Evolutionary conservation across 805 yeast genomes (phyloP), one percentile per base, ranked within the genome.

Genomic region (Wickerhamiella azyma): DNA sequence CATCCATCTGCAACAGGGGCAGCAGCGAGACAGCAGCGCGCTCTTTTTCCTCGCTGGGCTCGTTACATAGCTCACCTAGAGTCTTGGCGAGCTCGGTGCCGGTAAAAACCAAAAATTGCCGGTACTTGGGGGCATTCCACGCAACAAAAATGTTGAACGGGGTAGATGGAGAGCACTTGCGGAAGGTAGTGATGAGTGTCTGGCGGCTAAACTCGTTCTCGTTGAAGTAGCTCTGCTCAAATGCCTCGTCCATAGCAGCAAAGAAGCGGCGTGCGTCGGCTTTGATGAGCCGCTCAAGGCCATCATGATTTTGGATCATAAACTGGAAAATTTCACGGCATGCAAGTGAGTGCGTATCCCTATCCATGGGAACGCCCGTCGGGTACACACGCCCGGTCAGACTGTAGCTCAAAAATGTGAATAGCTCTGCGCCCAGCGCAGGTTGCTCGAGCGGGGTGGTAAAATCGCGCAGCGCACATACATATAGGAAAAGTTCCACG

Each of bases 381-480:
- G 96, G 96, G 58, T 79, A 89, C 48, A 79, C 81, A 46, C 92
- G 67, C 0, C 94, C 94, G 0, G 89, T 79, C 24, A 85, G 65
- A 9, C 78, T 64, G 55, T 76, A 81, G 0, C 85, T 71, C 49
- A 88, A 58, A 56, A 81, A 89, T 0, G 78, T 70, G 53, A 65
- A 80, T 11, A 42, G 48, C 5, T 41, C 42, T 7, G 50, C 46
- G 19, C 44, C 46, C 24, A 21, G 24, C 4, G 24, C 24, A 7
- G 46, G 19, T 14, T 46, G 44, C 2, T 10, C 13, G n/a, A 65
- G 50, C 9, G 61, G 52, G n/a, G 62, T 55, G 3, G 79, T 52
- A 24, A 80, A 77, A 24, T 92, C 97, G 18, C 69, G 62, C 36
- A 92, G 65, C 4, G 85, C 64, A 1, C 64, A 66, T 52, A 77